Base-by-base conservation (phyloP, 371 early-diverging fungal genomes). In the Dinochytrium kinnereticum region DNA sequence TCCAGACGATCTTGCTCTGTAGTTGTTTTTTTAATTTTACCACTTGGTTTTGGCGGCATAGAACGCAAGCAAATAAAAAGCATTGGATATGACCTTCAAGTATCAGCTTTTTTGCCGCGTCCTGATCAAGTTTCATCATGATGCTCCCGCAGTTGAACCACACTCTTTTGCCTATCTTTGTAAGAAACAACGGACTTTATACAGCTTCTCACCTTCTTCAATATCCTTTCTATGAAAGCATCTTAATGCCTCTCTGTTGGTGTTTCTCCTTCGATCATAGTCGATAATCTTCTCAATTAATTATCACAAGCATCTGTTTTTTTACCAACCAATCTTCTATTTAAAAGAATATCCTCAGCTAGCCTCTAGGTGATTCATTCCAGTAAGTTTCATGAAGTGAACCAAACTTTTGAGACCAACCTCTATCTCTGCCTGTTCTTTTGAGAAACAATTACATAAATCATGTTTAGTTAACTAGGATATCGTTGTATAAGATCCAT, bases 331-430 rank as follows among this genome's bases (percentile, higher is more conserved):
- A 82, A 73, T 33, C 75, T 78, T 72, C 68, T 51, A 33, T 76
- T 61, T 7, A 64, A 75, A 19, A 80, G 75, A 30, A 82, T 73
- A 17, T 82, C 78, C 61, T 82, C 82, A 17, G 82, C 80, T 15
- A 82, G 59, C 26, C 77, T 59, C 72, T 75, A 33, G 3, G 0
- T 40, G 26, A 7, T 15, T 30, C 30, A 31, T 38, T 53, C 31
- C 28, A 50, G 17, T 26, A 26, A 36, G 17, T 50, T 24, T 26
- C 5, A 24, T 59, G 44, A 24, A 10, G 38, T 28, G 26, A 17
- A 21, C 26, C 13, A 31, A n/a, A 13, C 24, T 2, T 0, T 53
- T 26, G 7, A 1, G 59, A n/a, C 33, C 34, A 13, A 67, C 73
- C 68, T 78, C 78, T 1, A 76, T 65, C 38, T 75, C 76, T 31